phyloP scores from a whole-genome alignment of 768 basidiomycete species.

The Russula olivacea region DNA sequence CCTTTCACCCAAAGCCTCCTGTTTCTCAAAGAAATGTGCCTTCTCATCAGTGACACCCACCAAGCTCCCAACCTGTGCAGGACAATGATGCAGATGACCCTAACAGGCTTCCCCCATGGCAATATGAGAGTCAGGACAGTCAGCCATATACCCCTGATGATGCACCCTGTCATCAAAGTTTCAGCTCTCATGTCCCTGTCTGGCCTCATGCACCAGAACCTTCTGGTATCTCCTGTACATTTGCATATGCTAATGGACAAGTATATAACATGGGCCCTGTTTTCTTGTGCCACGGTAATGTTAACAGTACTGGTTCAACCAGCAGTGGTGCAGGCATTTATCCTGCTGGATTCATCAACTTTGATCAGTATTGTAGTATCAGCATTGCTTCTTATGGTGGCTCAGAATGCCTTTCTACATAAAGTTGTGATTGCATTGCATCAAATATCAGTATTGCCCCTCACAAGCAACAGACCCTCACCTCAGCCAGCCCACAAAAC shows the following conservation, averaged over 20 bases:
- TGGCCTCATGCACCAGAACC: slow-evolving; percentile 11
- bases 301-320: too few relatives aligned
- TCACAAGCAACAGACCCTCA: too few relatives aligned
- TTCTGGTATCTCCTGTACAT: slow-evolving; percentile 21
- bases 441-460: too few relatives aligned
- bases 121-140: slow-evolving; percentile 1
- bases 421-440: too few relatives aligned
- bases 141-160: slow-evolving; percentile 9
- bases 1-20: slow-evolving; percentile 7
- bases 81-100: slow-evolving; percentile 10
- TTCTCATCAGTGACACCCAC: slow-evolving; percentile 13
- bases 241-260: slow-evolving; percentile 32
- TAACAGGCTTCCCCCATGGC: background rate
- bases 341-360: too few relatives aligned
- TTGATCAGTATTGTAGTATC: too few relatives aligned
- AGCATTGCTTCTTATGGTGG: too few relatives aligned
- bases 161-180: slow-evolving; percentile 13
- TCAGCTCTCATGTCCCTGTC: background rate
- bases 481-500: too few relatives aligned
- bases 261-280: too few relatives aligned
- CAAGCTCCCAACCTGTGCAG: background rate
- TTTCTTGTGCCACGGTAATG: too few relatives aligned
- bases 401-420: too few relatives aligned
- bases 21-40: slow-evolving; percentile 6
- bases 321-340: too few relatives aligned